Evolutionary conservation across 1,139 yeast species (phyloP), one percentile per base, ranked within the genome.

Genomic region (Yamadazyma atmosphaerica): DNA sequence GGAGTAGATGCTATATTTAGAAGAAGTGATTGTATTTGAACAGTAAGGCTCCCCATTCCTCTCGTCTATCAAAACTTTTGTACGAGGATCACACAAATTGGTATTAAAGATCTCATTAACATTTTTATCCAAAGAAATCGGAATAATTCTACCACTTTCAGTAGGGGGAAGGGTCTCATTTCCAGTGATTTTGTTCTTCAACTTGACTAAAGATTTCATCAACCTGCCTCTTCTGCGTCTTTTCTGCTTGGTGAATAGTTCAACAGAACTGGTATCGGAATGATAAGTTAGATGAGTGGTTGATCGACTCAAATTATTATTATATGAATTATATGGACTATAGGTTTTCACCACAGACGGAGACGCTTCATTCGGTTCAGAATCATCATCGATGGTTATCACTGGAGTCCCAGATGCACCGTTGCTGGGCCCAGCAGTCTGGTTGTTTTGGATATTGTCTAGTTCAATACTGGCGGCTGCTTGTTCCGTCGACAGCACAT

Each of bases 1-100:
- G 35, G 92, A 78, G 56, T 83, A 81, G 2, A 85, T 46, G 4
- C 92, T 83, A 62, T 94, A 92, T 52, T 90, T 82, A 2, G 98
- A 86, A 1, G 98, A 89, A 1, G 95, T 86, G 44, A 92, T 83
- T 25, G 71, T 53, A 61, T 92, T 92, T 45, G 74, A 62, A 41
- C 75, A 55, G 55, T 85, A 92, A 0, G 89, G 81, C 36, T 61
- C 72, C n/a, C 72, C 64, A 3, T 77, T 66, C 16, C 31, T 28
- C 52, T 84, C 90, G 56, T 89, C 96, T 1, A 83, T 56, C 34
- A 79, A 60, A 1, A 58, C 52, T 28, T 55, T 57, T 14, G 44
- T 45, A 9, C 51, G 45, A 2, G 50, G 39, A 40, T 59, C 61
- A 41, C 67, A 67, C 37, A 49, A 60, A 10, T 51, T 55, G 32